Evolutionary conservation across 768 basidiomycete species (phyloP).

Genomic region (Mycena amicta): DNA sequence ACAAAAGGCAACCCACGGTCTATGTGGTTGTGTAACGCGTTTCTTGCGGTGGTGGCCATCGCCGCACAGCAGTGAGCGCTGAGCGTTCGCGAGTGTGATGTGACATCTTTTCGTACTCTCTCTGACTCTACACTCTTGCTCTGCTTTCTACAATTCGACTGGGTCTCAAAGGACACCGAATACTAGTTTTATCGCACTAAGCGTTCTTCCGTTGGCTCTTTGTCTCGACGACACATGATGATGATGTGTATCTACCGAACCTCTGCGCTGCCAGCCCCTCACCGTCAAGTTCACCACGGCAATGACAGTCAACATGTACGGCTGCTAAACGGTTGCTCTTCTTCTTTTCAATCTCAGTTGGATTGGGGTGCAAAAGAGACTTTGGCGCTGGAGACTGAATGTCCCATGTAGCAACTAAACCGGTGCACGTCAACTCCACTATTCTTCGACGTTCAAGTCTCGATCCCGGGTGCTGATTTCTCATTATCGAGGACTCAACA

Average conservation of each 20-base stretch:
- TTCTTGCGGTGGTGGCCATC: constrained; percentile 1
- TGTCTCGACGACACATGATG: too few relatives aligned
- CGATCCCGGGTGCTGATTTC: neutral
- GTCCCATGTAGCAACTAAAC: neutral
- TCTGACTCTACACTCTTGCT: neutral
- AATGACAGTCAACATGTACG: neutral
- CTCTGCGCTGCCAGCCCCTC: neutral
- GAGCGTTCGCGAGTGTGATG: neutral
- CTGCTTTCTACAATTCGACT: neutral
- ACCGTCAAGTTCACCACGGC: neutral
- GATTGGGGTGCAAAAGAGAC: neutral
- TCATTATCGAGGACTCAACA: too few relatives aligned
- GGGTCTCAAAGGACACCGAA: too few relatives aligned
- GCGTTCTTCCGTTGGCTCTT: too few relatives aligned
- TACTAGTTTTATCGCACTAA: too few relatives aligned
- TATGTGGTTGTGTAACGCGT: constrained; percentile 37
- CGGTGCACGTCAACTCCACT: neutral
- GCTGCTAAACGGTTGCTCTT: neutral
- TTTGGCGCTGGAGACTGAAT: neutral
- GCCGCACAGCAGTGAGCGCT: constrained; percentile 1
- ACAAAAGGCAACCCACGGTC: constrained; percentile 62
- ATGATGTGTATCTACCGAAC: too few relatives aligned
- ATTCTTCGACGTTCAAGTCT: neutral
- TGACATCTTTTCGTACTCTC: neutral
- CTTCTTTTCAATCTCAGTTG: neutral